Conservation (phyloP, 208 protist species). For the Trypanosoma conorhini region DNA sequence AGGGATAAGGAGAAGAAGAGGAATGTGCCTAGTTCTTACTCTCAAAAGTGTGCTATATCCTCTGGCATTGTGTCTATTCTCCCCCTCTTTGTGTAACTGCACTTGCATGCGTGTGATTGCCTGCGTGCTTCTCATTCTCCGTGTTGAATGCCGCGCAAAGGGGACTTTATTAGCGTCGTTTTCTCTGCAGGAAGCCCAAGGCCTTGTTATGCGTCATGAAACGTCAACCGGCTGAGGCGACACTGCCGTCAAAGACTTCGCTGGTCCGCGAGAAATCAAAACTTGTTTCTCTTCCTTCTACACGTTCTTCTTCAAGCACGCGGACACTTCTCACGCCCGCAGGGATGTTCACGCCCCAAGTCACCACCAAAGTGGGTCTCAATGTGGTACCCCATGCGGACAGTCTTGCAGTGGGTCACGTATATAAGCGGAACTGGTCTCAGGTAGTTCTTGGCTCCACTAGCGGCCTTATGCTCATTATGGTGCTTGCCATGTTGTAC, state of each 20-base stretch:
- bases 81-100: no score
- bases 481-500: conserved; percentile 44
- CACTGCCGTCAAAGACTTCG: no score
- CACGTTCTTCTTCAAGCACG: neutral
- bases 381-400: neutral
- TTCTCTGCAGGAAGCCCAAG: no score
- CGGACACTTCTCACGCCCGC: neutral
- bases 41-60: no score
- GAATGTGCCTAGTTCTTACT: neutral
- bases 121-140: no score
- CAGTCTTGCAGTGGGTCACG: neutral
- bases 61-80: no score
- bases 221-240: neutral
- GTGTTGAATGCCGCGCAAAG: no score
- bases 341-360: neutral
- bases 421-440: conserved; percentile 43
- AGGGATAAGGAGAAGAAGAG: neutral
- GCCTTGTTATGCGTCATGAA: neutral
- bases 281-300: neutral
- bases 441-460: conserved; percentile 51
- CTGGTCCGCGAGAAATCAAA: no score
- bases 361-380: neutral
- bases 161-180: no score
- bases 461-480: conserved; percentile 50
- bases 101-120: no score